These are phyloP conservation scores for Carex arenaria DNA, from an alignment of 202 grass and related monocot genomes.

Conservation along the genomic window DNA sequence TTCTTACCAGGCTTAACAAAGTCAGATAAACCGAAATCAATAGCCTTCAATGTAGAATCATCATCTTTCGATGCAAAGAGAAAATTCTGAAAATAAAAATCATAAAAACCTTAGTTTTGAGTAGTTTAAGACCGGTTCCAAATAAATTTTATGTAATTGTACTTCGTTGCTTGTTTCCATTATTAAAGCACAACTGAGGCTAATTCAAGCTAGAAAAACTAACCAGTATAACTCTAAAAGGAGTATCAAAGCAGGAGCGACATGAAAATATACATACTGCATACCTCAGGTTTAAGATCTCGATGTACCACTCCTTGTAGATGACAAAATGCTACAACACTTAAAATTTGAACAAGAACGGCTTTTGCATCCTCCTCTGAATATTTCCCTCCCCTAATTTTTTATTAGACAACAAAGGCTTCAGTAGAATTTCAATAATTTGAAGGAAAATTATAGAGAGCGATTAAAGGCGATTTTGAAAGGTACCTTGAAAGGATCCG, in stretches of 20 bases:
- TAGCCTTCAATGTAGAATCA: slow-evolving; percentile 69
- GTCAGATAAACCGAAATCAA: slow-evolving; percentile 93
- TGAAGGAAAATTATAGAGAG: slow-evolving; percentile 2
- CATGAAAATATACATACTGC: background rate
- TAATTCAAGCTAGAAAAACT: background rate
- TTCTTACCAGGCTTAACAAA: slow-evolving; percentile 89
- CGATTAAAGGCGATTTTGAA: slow-evolving; percentile 21
- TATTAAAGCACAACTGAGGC: background rate
- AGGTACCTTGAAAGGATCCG: slow-evolving; percentile 78
- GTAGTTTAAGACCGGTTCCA: slow-evolving; percentile 8
- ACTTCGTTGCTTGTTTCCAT: background rate
- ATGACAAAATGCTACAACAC: slow-evolving; percentile 85
- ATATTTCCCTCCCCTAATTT: slow-evolving; percentile 79
- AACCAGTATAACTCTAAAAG: slow-evolving; percentile 12
- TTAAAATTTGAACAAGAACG: slow-evolving; percentile 83
- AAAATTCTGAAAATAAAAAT: slow-evolving; percentile 64
- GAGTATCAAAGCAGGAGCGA: background rate
- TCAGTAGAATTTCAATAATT: background rate
- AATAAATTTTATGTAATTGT: background rate
- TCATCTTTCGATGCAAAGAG: slow-evolving; percentile 82
- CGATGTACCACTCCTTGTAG: slow-evolving; percentile 94
- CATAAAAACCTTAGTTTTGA: background rate
- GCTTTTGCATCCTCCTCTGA: slow-evolving; percentile 87
- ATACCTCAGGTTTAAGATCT: slow-evolving; percentile 95
- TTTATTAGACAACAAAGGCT: slow-evolving; percentile 16